These are phyloP conservation scores for Tetracentron sinense DNA, from an alignment of 164 flowering plant genomes.

Conservation along the genomic window DNA sequence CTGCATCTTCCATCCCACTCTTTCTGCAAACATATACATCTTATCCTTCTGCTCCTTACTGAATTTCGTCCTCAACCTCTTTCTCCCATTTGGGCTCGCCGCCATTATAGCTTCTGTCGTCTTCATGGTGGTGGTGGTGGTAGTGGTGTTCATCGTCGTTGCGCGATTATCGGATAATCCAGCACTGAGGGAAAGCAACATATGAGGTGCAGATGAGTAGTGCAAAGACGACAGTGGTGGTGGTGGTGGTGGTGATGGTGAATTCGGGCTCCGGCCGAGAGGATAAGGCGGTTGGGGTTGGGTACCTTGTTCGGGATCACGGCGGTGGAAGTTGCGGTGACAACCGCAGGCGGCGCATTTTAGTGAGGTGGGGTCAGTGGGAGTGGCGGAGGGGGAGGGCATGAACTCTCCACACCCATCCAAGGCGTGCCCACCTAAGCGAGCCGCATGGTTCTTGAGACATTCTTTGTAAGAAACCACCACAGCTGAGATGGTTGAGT, in stretches of 20 bases:
- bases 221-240: conserved; percentile 30
- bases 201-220: conserved; percentile 45
- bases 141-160: too few species aligned
- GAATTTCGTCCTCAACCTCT: conserved; percentile 73
- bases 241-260: conserved; percentile 41
- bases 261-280: conserved; percentile 25
- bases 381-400: conserved; percentile 37
- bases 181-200: conserved; percentile 48
- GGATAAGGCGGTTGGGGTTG: conserved; percentile 13
- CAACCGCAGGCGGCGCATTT: conserved; percentile 67
- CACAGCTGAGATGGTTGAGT: conserved; percentile 14
- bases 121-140: conserved; percentile 9
- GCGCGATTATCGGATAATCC: conserved; percentile 11
- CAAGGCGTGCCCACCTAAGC: conserved; percentile 48
- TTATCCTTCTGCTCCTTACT: conserved; percentile 66
- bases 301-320: conserved; percentile 30
- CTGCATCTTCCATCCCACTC: conserved; percentile 70
- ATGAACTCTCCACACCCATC: conserved; percentile 63
- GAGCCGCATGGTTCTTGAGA: conserved; percentile 51
- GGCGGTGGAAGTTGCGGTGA: conserved; percentile 65
- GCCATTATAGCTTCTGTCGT: too few species aligned
- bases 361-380: conserved; percentile 38
- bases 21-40: conserved; percentile 61
- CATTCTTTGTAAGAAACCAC: conserved; percentile 52
- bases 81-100: conserved; percentile 34